Evolutionary conservation across 2,329 filamentous ascomycete genomes (phyloP).

Genomic region (Stemphylium lycopersici): DNA sequence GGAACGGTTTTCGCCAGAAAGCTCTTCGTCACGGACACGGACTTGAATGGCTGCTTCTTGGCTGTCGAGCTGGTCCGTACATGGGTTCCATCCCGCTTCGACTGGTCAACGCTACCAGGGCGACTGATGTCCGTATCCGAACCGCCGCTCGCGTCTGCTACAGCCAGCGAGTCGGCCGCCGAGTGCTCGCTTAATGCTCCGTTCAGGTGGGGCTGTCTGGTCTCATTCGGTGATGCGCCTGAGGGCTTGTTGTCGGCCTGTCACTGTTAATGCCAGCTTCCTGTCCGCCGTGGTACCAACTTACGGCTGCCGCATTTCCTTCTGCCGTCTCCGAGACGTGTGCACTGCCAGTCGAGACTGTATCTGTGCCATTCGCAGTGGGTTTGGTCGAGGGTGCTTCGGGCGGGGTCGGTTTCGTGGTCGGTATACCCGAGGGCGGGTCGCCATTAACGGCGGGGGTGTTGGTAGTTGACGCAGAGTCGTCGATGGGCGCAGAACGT

Average conservation of each 20-base stretch:
- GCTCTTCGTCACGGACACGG: constrained; percentile 83
- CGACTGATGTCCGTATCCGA: constrained; percentile 78
- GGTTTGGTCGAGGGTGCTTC: constrained; percentile 49
- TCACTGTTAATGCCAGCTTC: constrained; percentile 21
- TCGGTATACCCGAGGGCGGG: constrained; percentile 46
- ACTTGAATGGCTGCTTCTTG: constrained; percentile 83
- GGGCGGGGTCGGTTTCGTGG: constrained; percentile 32
- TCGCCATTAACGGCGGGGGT: constrained; percentile 59
- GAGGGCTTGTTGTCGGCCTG: constrained; percentile 24
- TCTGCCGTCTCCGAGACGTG: constrained; percentile 24
- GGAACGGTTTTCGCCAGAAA: constrained; percentile 76
- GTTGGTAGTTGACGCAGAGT: constrained; percentile 66
- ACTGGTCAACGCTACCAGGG: constrained; percentile 58
- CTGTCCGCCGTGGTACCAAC: constrained; percentile 11
- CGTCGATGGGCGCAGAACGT: constrained; percentile 68
- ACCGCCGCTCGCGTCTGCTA: constrained; percentile 73
- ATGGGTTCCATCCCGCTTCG: constrained; percentile 65
- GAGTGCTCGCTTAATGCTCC: constrained; percentile 45
- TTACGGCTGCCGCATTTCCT: constrained; percentile 29
- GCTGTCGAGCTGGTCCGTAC: constrained; percentile 61
- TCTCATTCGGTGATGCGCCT: constrained; percentile 17
- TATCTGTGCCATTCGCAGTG: constrained; percentile 31
- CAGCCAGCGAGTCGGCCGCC: constrained; percentile 47
- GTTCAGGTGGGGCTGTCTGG: constrained; percentile 41
- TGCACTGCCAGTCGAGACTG: constrained; percentile 22